Evolutionary conservation across 495 filamentous ascomycete genomes (phyloP).

Genomic region (Annulohypoxylon bovei): DNA sequence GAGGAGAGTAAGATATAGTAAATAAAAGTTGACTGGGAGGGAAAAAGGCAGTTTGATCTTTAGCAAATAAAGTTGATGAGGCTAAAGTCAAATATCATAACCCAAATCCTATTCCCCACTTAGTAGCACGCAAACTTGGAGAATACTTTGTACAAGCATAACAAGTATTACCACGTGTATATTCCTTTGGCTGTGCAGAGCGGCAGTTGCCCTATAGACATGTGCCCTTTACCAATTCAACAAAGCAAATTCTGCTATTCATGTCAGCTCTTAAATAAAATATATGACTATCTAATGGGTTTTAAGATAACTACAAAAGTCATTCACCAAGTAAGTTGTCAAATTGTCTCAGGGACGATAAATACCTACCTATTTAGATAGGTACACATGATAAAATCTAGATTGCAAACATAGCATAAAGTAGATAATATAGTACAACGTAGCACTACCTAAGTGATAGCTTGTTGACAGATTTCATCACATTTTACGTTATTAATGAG

Average conservation of each 20-base stretch:
- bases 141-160: not conserved
- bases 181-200: not conserved
- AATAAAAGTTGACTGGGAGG: not conserved
- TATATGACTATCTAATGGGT: no score
- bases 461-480: conserved; percentile 36
- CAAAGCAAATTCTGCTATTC: not conserved
- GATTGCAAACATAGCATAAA: conserved; percentile 1
- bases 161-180: not conserved
- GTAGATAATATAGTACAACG: conserved; percentile 10
- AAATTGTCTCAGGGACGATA: no score
- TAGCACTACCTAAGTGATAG: conserved; percentile 22
- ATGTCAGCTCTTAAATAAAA: no score
- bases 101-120: conserved; percentile 26
- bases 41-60: not conserved
- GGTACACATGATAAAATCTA: not conserved
- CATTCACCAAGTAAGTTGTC: no score
- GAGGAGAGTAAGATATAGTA: not conserved
- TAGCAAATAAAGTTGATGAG: conserved; percentile 44
- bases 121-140: conserved; percentile 18
- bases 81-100: conserved; percentile 45
- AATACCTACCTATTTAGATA: not conserved
- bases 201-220: not conserved
- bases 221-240: not conserved
- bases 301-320: no score
- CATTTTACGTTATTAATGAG: not conserved